Evolutionary conservation across 75 land plant species (phyloP), one percentile per base, ranked within the genome.

Genomic region (Picea glauca): DNA sequence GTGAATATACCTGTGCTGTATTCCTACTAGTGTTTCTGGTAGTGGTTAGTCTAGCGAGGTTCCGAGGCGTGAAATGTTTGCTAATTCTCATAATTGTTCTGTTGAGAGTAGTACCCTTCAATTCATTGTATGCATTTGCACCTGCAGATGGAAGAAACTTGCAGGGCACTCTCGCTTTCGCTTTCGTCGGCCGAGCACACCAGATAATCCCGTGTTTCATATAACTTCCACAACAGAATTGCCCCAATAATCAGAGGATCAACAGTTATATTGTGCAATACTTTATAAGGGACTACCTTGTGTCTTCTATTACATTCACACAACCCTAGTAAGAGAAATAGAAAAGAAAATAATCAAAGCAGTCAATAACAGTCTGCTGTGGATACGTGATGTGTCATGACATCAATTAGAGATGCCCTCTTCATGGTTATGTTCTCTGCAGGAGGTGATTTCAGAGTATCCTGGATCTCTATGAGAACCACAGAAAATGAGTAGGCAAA

Each of bases 161-260:
- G 43, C 43, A 40, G 43, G 43, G 43, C 58, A 82, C 84, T 33
- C 79, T 93, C 72, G 72, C 84, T 50, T 89, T 93, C 89, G 77
- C 89, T 57, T 78, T 88, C 31, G 85, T 91, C 38, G 96, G 94
- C 76, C 78, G 92, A 14, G 73, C 7, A 21, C 12, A 62, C 18
- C 26, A 30, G 31, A 62, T 62, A 8, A 26, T 30, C 23, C 26
- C 31, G 66, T 31, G 31, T 63, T 0, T 40, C 3, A 40, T 40
- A 40, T 63, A 38, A 33, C 50, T 68, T 68, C 21, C 33, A 38
- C 38, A 20, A 5, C n/a, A 68, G 1, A 68, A 68, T 5, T 43
- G 18, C 38, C 38, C 3, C 33, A 15, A 32, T 38, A 18, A 66
- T 17, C 72, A 68, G 9, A 18, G 72, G 21, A 5, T 11, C 50